Conservation (phyloP, 352 stramenopile species). For the Pythium coloratum region DNA sequence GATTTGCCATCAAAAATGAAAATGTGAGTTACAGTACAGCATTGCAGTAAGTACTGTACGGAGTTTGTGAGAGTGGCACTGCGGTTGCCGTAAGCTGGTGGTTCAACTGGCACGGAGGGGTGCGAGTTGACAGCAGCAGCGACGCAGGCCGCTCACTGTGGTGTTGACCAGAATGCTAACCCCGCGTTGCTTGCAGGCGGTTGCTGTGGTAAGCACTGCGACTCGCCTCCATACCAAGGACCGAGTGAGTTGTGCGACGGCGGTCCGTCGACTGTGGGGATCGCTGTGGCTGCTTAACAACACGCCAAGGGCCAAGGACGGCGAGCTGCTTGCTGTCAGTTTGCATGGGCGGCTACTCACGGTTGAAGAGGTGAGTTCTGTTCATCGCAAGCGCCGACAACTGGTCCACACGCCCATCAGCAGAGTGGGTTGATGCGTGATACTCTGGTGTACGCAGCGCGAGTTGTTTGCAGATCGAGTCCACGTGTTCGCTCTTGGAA, state of each 20-base stretch:
- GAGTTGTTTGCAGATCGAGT: neutral
- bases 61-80: neutral
- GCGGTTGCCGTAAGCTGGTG: too few relatives aligned
- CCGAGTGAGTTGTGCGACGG: too few relatives aligned
- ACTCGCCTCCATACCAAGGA: too few relatives aligned
- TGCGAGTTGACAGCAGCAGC: neutral
- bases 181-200: too few relatives aligned
- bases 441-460: neutral
- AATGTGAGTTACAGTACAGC: neutral
- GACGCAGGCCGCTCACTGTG: neutral
- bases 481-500: neutral
- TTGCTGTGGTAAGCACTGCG: too few relatives aligned
- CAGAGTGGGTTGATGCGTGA: neutral
- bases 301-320: too few relatives aligned
- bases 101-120: neutral
- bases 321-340: too few relatives aligned
- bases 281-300: too few relatives aligned
- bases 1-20: constrained; percentile 9
- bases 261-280: too few relatives aligned
- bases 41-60: neutral
- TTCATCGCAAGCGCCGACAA: neutral
- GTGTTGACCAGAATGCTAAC: neutral
- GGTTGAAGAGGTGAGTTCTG: neutral
- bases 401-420: neutral
- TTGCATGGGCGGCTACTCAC: too few relatives aligned